phyloP scores from a whole-genome alignment of 345 rosid species.

The Eucalyptus sp. region DNA sequence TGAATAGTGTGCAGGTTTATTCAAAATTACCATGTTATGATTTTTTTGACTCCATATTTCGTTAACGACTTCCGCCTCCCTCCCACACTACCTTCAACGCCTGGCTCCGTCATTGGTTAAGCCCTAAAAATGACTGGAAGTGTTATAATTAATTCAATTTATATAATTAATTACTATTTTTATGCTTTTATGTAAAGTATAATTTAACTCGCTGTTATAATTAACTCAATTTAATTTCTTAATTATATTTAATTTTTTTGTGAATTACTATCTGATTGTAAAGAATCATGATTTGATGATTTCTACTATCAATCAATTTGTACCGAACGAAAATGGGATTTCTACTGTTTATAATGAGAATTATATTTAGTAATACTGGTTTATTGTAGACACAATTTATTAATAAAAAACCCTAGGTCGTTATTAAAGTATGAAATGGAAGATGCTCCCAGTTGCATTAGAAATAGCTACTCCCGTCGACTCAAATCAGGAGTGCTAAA shows the following conservation, averaged over 20 bases:
- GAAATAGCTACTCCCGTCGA: not conserved
- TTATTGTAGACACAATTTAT: not conserved
- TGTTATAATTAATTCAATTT: not conserved
- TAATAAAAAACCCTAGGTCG: not conserved
- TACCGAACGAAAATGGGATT: not conserved
- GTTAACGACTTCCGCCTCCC: not conserved
- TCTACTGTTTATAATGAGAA: not conserved
- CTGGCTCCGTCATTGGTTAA: not conserved
- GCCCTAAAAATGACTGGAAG: not conserved
- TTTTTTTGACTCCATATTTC: not conserved
- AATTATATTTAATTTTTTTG: not conserved
- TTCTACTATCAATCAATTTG: not conserved
- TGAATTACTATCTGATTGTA: not conserved
- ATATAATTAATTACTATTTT: not conserved
- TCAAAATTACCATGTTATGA: not conserved
- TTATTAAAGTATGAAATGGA: not conserved
- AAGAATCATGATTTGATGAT: not conserved
- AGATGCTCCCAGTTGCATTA: not conserved
- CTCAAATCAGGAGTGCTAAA: not conserved
- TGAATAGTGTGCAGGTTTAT: not conserved
- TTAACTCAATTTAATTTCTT: not conserved
- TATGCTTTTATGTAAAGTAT: not conserved
- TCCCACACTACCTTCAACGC: not conserved
- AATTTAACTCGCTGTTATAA: not conserved
- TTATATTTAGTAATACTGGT: not conserved